Evolutionary conservation across 2,329 filamentous ascomycete genomes (phyloP), one percentile per base, ranked within the genome.

Genomic region (Fusarium udum): DNA sequence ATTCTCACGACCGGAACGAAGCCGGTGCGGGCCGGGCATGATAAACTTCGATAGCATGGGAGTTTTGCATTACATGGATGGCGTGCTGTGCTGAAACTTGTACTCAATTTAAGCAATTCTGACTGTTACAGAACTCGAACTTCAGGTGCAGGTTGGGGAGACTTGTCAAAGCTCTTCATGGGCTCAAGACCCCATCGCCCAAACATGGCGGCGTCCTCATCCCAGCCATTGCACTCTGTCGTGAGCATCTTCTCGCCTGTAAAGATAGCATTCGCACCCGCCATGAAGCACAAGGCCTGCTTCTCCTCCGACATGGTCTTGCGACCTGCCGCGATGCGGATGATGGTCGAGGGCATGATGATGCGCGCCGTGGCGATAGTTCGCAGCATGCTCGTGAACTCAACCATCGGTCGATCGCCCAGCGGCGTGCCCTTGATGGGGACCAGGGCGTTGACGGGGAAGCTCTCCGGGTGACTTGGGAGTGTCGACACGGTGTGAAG

Each of bases 211-310:
- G 89, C 91, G 78, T 97, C 95, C 82, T 97, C 93, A 71, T 96
- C 94, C 93, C 93, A 97, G 36, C 94, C 93, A 75, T 94, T 95
- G 80, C 94, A 97, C 64, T 95, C 93, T 0, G 95, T 97, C 9
- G 95, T 97, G 83, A 97, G 82, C 95, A 97, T 97, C 87, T 95
- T 97, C 85, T 97, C 95, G 14, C 95, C 95, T 0, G 95, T 97
- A 80, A 97, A 97, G 39, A 97, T 92, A n/a, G 95, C 95, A 78
- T 97, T 97, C 2, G 95, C 95, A 20, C 95, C 95, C 0, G 94
- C 94, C 89, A 93, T 92, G 84, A 97, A 97, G 82, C 94, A 97
- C 74, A 95, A 81, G 20, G 94, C 91, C 84, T 97, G 95, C 85
- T 97, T 92, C 83, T 96, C 94, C 84, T 97, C 95, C 8, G 89